phyloP scores from a whole-genome alignment of 495 filamentous ascomycete species.

The Penicillium desertorum region DNA sequence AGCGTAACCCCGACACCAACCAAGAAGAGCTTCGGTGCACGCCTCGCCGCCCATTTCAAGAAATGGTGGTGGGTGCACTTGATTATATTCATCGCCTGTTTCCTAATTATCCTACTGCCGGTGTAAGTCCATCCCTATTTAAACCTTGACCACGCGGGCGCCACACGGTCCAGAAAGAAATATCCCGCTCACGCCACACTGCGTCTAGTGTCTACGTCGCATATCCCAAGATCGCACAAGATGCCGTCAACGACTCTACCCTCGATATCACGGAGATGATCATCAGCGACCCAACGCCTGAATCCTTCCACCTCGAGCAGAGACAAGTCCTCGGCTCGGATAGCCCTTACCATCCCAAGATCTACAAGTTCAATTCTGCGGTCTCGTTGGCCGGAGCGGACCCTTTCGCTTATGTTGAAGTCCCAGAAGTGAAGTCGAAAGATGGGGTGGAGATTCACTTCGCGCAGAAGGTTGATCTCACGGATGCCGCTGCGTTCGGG shows the following conservation, averaged over 20 bases:
- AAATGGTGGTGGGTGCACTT: constrained; percentile 75
- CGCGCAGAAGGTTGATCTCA: constrained; percentile 52
- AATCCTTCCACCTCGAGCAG: constrained; percentile 57
- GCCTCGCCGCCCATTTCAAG: constrained; percentile 48
- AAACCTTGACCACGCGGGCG: background rate
- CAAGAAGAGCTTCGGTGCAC: constrained; percentile 37
- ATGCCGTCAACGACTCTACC: constrained; percentile 62
- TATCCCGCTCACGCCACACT: background rate
- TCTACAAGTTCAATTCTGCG: constrained; percentile 55
- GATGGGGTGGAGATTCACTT: constrained; percentile 56
- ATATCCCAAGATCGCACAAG: constrained; percentile 70
- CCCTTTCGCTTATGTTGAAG: constrained; percentile 57
- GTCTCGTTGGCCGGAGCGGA: constrained; percentile 54
- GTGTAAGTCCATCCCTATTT: constrained; percentile 55
- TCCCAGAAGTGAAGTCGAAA: constrained; percentile 54
- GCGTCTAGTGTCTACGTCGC: constrained; percentile 63
- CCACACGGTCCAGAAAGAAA: background rate
- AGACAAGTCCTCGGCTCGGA: constrained; percentile 46
- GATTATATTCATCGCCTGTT: constrained; percentile 54
- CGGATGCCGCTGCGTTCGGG: constrained; percentile 54
- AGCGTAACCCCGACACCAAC: constrained; percentile 7
- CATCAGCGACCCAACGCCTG: constrained; percentile 57
- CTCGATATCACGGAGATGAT: constrained; percentile 58
- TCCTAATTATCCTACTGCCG: constrained; percentile 61
- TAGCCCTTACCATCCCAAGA: constrained; percentile 52